Evolutionary conservation across 1,284 basidiomycete species (phyloP), one percentile per base, ranked within the genome.

Genomic region (Volvariella surrecta): DNA sequence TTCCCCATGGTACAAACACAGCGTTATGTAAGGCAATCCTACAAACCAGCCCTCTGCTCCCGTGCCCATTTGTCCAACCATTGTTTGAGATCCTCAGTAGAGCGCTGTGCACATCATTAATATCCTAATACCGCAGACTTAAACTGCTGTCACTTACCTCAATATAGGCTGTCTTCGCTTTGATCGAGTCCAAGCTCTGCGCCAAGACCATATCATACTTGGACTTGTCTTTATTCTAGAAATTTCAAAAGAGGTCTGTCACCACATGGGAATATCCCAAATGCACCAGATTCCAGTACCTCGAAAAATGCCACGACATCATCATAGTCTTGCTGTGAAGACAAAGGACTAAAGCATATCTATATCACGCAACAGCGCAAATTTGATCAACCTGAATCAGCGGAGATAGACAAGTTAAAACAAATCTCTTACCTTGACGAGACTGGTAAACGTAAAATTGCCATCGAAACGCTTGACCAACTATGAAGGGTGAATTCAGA

Each of bases 381-480:
- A 16, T 22, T 11, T 45, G 15, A 28, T 42, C 39, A 22, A 40
- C 22, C 13, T 30, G n/a, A n/a, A n/a, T n/a, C 1, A 16, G 24
- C 24, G 24, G 24, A n/a, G n/a, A n/a, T n/a, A n/a, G n/a, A 11
- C 24, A 22, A 21, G 22, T 21, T 40, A 9, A 46, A 16, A 39
- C 9, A 16, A 2, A 28, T n/a, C 18, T 59, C 71, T 42, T 52
- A 78, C 79, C 56, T 67, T 60, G 40, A 84, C 57, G 24, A 82
- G 52, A 38, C 59, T 57, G 22, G 67, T 65, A 43, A 82, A 62
- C 22, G 71, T 73, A 58, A 79, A 85, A 52, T 79, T 86, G 44
- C 76, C 77, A 53, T 76, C 78, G 57, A 86, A 86, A 39, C 81
- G 76, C 57, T 82, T 79, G 58, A 77, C 70, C 32, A 90, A 59